A percentile compares a stretch with the other conserved stretches of the same genome.
phyloP scores from a whole-genome alignment of 2,329 filamentous ascomycete species.

The Thelonectria rubi region DNA sequence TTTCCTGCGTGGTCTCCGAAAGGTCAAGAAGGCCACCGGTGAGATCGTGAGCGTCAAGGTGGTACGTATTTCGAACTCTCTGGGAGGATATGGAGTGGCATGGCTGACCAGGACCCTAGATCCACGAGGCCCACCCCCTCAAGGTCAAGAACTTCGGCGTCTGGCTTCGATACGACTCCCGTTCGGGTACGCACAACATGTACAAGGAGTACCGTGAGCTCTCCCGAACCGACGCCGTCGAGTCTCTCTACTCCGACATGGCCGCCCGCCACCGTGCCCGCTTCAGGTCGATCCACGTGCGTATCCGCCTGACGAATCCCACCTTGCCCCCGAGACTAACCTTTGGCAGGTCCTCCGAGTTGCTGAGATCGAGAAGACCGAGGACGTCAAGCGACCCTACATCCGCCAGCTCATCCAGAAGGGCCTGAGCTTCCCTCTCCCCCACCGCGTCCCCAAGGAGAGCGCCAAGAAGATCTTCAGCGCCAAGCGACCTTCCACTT shows the following conservation, averaged over 20 bases:
- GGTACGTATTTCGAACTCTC: conserved; percentile 65
- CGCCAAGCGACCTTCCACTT: conserved; percentile 93
- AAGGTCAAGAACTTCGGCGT: conserved; percentile 99
- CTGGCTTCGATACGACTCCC: conserved; percentile 99
- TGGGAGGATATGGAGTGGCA: background rate
- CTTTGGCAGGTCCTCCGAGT: conserved; percentile 88
- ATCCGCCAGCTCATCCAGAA: conserved; percentile 98
- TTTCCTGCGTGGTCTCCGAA: conserved; percentile 98
- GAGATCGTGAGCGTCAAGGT: conserved; percentile 98
- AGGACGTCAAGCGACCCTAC: conserved; percentile 97
- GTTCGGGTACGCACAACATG: conserved; percentile 99
- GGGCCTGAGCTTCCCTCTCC: conserved; percentile 97
- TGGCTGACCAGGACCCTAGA: conserved; percentile 61
- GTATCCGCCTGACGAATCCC: conserved; percentile 50
- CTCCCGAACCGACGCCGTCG: conserved; percentile 93
- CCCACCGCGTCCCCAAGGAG: conserved; percentile 90
- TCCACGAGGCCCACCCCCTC: conserved; percentile 97
- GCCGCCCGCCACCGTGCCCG: conserved; percentile 95
- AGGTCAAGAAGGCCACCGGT: conserved; percentile 99
- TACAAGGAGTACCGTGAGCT: conserved; percentile 99
- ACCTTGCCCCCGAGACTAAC: conserved; percentile 15
- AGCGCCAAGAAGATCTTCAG: conserved; percentile 90
- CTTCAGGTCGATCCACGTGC: conserved; percentile 98
- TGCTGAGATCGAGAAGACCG: conserved; percentile 93
- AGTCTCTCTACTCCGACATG: conserved; percentile 99